Percentiles rank a stretch among this genome's conserved stretches.
Conservation (phyloP, 2,329 filamentous ascomycete genomes). For the Scedosporium apiospermum region DNA sequence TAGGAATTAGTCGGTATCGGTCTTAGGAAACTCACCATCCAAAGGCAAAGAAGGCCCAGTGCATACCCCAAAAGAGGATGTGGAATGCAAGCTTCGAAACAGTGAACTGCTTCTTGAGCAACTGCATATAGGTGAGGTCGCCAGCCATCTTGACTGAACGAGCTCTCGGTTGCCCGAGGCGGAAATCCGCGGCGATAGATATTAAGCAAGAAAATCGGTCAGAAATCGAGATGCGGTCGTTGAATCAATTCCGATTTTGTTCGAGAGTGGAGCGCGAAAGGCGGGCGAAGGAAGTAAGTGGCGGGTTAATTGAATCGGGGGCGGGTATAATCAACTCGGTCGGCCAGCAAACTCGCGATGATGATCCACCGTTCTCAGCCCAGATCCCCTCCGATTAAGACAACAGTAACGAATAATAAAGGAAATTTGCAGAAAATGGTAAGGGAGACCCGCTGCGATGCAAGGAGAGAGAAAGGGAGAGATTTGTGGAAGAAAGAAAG, state of each 20-base stretch:
- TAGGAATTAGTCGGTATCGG: not conserved
- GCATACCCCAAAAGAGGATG: slow-evolving; percentile 68
- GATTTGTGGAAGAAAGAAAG: not conserved
- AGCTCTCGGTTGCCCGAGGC: not conserved
- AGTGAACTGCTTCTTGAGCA: slow-evolving; percentile 57
- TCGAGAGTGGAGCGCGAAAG: too few relatives aligned
- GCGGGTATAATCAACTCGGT: not conserved
- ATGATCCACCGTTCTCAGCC: not conserved
- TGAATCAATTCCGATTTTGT: too few relatives aligned
- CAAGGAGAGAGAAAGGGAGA: not conserved
- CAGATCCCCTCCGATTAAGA: not conserved
- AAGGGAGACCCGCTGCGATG: not conserved
- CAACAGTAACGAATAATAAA: not conserved
- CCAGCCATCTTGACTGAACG: slow-evolving; percentile 21
- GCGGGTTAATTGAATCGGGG: not conserved
- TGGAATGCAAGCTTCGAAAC: slow-evolving; percentile 69
- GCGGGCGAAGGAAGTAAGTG: not conserved
- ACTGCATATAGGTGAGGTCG: slow-evolving; percentile 30
- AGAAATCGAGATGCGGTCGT: not conserved
- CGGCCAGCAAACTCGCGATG: not conserved
- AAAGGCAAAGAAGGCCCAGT: slow-evolving; percentile 66
- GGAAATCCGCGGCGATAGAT: not conserved
- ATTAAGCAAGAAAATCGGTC: not conserved
- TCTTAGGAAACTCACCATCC: slow-evolving; percentile 59
- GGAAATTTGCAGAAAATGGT: not conserved